A percentile compares a stretch with the other conserved stretches of the same genome.
Evolutionary conservation across 306 rosid genomes (phyloP).

Genomic region (Herpetospermum pedunculosum): DNA sequence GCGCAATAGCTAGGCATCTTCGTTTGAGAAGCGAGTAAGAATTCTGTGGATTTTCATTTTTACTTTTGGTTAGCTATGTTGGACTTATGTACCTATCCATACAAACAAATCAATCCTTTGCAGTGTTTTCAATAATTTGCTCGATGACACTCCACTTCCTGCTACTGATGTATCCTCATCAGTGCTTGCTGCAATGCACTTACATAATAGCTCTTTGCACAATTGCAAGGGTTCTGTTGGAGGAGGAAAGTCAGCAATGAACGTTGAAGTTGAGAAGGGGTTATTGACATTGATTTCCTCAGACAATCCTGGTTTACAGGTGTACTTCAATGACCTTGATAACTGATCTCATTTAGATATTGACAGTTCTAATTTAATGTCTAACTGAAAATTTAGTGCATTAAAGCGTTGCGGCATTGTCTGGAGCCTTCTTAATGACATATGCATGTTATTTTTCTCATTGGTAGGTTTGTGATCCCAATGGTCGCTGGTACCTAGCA

Average conservation of each 20-base stretch:
- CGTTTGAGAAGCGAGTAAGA: slow-evolving; percentile 94
- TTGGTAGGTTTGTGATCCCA: slow-evolving; percentile 79
- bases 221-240: slow-evolving; percentile 70
- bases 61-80: neutral
- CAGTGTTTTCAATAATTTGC: slow-evolving; percentile 87
- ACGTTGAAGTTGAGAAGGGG: slow-evolving; percentile 89
- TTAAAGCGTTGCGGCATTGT: neutral
- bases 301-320: slow-evolving; percentile 94
- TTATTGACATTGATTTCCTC: slow-evolving; percentile 77
- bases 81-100: neutral
- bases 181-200: slow-evolving; percentile 66
- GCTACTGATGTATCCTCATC: slow-evolving; percentile 84
- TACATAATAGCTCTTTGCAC: slow-evolving; percentile 36
- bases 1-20: slow-evolving; percentile 84
- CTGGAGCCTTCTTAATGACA: neutral
- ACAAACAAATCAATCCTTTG: slow-evolving; percentile 19
- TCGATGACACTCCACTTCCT: slow-evolving; percentile 90
- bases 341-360: neutral
- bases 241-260: slow-evolving; percentile 61
- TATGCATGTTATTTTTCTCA: slow-evolving; percentile 17
- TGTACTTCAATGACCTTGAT: slow-evolving; percentile 26
- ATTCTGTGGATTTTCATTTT: slow-evolving; percentile 15
- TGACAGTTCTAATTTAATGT: neutral
- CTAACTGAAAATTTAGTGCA: neutral
- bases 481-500: slow-evolving; percentile 90